phyloP scores from a whole-genome alignment of 73 alveolate species.

The Paramecium caudatum region DNA sequence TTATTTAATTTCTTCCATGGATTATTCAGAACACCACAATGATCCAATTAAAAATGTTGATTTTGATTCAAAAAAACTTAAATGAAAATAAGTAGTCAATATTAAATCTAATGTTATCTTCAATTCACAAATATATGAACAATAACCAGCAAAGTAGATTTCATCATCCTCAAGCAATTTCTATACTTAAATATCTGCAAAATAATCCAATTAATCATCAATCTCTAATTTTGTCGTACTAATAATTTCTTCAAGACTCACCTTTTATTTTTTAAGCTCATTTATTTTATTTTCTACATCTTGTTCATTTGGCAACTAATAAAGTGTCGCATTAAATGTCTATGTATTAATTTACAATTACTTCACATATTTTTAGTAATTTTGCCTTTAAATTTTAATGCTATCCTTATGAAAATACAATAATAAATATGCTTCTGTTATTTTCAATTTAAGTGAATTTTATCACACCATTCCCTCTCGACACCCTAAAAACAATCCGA shows the following conservation, averaged over 20 bases:
- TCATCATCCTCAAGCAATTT: background rate
- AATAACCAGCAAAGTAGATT: background rate
- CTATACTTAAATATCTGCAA: background rate
- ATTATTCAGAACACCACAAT: conserved; percentile 82
- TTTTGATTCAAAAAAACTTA: conserved; percentile 72
- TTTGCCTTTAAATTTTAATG: conserved; percentile 79
- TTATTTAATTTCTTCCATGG: conserved; percentile 71
- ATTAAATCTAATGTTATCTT: background rate
- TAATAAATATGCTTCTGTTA: conserved; percentile 80
- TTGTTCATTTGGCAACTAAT: conserved; percentile 74
- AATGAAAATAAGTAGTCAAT: conserved; percentile 8
- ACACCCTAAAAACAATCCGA: conserved; percentile 91
- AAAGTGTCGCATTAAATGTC: conserved; percentile 80
- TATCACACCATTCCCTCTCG: conserved; percentile 92
- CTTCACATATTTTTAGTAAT: conserved; percentile 86
- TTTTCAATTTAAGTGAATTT: conserved; percentile 85
- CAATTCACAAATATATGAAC: conserved; percentile 34
- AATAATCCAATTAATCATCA: background rate
- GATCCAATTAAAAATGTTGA: conserved; percentile 78
- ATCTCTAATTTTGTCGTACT: background rate
- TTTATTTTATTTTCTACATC: conserved; percentile 56
- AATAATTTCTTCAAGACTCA: background rate
- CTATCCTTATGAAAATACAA: conserved; percentile 89
- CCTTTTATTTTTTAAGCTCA: background rate
- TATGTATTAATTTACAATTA: background rate